Base-by-base conservation (phyloP, 2,329 filamentous ascomycete species). In the Paramyrothecium roridum region DNA sequence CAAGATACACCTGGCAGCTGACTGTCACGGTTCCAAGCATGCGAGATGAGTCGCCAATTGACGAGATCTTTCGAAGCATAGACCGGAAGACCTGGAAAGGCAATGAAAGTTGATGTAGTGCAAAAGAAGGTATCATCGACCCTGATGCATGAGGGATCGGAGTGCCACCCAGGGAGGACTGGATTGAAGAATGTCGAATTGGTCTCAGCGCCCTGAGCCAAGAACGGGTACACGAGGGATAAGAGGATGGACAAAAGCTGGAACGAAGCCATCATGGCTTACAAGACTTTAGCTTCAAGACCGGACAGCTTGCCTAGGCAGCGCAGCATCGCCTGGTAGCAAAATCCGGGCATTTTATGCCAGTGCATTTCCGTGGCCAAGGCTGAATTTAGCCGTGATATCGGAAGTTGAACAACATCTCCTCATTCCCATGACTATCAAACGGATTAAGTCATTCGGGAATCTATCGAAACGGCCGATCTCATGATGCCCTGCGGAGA, bases 51-150 rank as follows among this genome's bases (percentile, higher is more conserved):
- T 54, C 74, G 76, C 78, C 78, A 83, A 53, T 75, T 73, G 17
- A 69, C 59, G 20, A 83, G 64, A 64, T 82, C 78, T 54, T 72
- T 74, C 49, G 75, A 80, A 7, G 77, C 76, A 63, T 81, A 75
- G 43, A 83, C 73, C 1, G 80, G 79, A 4, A 81, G 65, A 2
- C 78, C 79, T 0, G 80, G 79, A 59, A 81, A 82, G 8, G 72
- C 68, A 52, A 77, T 75, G 60, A 82, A 83, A 13, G 75, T 80
- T 1, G 78, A 81, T 0, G 76, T 76, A 3, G 73, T 76, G 61
- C 76, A 80, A 65, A 77, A 80, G 63, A 79, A 80, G 11, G 73
- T 79, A 26, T 73, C 70, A 52, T 75, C 60, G 21, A 78, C 65
- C 53, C 71, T 70, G 23, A 73, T 67, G 52, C 74, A 76, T 21